Conservation (phyloP, 2,329 filamentous ascomycete species). For the Phyllosticta citrichinensis region DNA sequence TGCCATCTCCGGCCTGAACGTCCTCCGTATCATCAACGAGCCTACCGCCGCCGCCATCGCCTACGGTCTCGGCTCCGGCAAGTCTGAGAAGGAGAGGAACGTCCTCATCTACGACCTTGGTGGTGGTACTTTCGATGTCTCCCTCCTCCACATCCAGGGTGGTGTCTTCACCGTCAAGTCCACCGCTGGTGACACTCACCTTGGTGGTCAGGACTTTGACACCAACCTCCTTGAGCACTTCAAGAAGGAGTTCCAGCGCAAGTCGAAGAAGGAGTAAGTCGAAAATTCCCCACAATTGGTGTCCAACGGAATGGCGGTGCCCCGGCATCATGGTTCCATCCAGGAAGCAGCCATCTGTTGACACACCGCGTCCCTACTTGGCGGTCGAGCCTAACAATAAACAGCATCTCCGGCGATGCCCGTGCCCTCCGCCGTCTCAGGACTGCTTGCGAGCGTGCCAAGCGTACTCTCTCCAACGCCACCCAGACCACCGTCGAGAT, state of each 20-base stretch:
- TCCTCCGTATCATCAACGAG: conserved; percentile 99
- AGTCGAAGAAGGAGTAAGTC: conserved; percentile 53
- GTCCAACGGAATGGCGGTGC: not conserved
- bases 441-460: conserved; percentile 98
- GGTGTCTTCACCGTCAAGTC: conserved; percentile 99
- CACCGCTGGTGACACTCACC: conserved; percentile 92
- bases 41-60: conserved; percentile 96
- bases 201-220: conserved; percentile 95
- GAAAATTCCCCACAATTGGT: not conserved
- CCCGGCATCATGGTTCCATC: not conserved
- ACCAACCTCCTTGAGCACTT: conserved; percentile 93
- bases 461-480: conserved; percentile 95
- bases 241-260: conserved; percentile 84
- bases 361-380: not conserved
- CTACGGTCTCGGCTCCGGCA: conserved; percentile 92
- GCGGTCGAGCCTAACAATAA: too few species aligned
- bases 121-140: conserved; percentile 99
- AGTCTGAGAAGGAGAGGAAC: conserved; percentile 95
- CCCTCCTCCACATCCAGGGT: conserved; percentile 95
- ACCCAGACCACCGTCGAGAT: conserved; percentile 98
- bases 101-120: conserved; percentile 99
- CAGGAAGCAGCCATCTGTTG: not conserved
- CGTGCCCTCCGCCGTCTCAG: conserved; percentile 92
- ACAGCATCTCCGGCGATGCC: conserved; percentile 60
- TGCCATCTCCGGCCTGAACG: conserved; percentile 93